A percentile compares a stretch with the other conserved stretches of the same genome.
These are phyloP conservation scores for Chaetomium olivaceum DNA, from an alignment of 2,329 filamentous ascomycete species.

Conservation along the genomic window DNA sequence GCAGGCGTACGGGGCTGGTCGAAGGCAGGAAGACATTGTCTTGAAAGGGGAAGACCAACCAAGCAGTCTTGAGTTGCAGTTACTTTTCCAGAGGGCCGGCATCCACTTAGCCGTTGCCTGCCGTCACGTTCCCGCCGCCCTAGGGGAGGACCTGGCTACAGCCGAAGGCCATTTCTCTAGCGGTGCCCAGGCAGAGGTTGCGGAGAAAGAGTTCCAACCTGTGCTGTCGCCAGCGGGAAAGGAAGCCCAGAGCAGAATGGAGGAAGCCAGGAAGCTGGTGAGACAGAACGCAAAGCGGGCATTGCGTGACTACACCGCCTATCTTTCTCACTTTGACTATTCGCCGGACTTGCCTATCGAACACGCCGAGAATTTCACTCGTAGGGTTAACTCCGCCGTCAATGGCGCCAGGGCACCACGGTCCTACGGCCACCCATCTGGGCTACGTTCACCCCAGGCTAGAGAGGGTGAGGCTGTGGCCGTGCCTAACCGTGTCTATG, in stretches of 20 bases:
- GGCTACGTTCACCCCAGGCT: conserved; percentile 20
- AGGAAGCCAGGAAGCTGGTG: conserved; percentile 67
- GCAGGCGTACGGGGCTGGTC: conserved; percentile 32
- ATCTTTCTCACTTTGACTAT: conserved; percentile 75
- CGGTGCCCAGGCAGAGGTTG: conserved; percentile 10
- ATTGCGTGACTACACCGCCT: conserved; percentile 71
- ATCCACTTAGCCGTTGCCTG: conserved; percentile 73
- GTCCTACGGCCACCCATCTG: conserved; percentile 35
- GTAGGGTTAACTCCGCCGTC: conserved; percentile 59
- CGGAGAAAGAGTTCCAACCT: conserved; percentile 21
- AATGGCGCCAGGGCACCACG: conserved; percentile 48
- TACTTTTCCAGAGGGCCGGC: conserved; percentile 74
- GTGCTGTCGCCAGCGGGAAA: conserved; percentile 47
- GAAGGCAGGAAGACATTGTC: conserved; percentile 40
- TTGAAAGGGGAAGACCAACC: conserved; percentile 60
- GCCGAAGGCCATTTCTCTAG: not conserved
- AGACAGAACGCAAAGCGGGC: conserved; percentile 75
- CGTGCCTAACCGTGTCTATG: conserved; percentile 44
- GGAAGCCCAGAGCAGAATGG: conserved; percentile 47
- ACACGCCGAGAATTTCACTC: conserved; percentile 56
- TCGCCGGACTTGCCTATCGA: conserved; percentile 67
- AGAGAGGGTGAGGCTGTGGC: conserved; percentile 19
- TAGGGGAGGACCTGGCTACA: conserved; percentile 13
- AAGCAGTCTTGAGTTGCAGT: conserved; percentile 70
- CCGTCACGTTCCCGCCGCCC: conserved; percentile 59